Evolutionary conservation across 2,329 filamentous ascomycete species (phyloP), one percentile per base, ranked within the genome.

Genomic region (Pseudonectria buxi): DNA sequence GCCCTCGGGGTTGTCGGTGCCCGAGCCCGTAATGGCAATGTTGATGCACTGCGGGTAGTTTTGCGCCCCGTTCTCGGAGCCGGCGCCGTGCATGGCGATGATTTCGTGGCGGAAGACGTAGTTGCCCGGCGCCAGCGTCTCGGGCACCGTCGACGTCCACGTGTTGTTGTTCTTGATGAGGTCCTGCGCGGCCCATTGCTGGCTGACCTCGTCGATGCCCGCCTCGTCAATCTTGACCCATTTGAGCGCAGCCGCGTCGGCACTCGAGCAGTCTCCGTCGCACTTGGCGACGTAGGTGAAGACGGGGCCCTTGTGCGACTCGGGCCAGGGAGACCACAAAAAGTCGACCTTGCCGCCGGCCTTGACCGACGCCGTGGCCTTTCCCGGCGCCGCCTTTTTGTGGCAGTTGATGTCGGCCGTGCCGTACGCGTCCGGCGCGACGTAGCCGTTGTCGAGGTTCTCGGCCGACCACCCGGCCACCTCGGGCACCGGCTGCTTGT

Each of bases 171-270:
- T 54, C 28, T 57, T 46, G 45, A 72, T 67, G 38, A 76, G 56
- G 1, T 68, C 53, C 37, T 57, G 55, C 4, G 59, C 44, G 2
- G 54, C 56, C 63, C 63, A 67, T 30, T 59, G 62, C 41, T 62
- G 52, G 40, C 72, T 60, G 44, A 76, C 66, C 30, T 54, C 45
- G 38, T 71, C 59, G 16, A 76, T 63, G 38, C 78, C 79, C 24
- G 56, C 63, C 37, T 68, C 68, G 26, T 71, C 68, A 39, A 83
- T 80, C 68, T 83, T 83, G 69, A 79, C 75, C 58, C 72, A 82
- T 44, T 72, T 57, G 22, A 81, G 66, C 5, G 60, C 51, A 3
- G 56, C 59, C 57, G 76, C 73, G 56, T 74, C 68, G 37, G 70
- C 73, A 1, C 56, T 55, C 26, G 69, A 62, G 56, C 74, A 81